Evolutionary conservation across 2,329 filamentous ascomycete genomes (phyloP).

Genomic region (Dactylellina parvicollis): DNA sequence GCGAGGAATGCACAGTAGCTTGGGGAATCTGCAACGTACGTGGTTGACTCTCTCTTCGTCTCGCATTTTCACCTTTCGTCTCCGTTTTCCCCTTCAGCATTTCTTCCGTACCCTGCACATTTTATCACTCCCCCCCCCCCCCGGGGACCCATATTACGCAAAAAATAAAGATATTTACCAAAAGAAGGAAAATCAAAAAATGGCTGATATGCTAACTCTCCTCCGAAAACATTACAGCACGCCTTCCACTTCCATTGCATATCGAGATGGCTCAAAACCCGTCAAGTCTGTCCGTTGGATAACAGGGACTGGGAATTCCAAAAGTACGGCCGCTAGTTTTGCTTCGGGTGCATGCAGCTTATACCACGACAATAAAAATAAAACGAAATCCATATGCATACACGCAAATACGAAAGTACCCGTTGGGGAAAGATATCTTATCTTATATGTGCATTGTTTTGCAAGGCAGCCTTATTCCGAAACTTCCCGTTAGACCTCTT

Average conservation of each 20-base stretch:
- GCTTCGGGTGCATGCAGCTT: not conserved
- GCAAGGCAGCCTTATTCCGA: not conserved
- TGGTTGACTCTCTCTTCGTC: slow-evolving; percentile 55
- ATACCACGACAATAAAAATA: not conserved
- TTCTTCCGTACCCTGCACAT: too few relatives aligned
- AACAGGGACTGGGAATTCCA: slow-evolving; percentile 99
- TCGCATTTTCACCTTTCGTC: slow-evolving; percentile 13
- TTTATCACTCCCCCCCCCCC: not conserved
- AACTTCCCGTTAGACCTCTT: slow-evolving; percentile 2
- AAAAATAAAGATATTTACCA: not conserved
- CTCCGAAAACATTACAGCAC: slow-evolving; percentile 70
- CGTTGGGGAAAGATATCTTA: not conserved
- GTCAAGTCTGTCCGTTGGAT: slow-evolving; percentile 95
- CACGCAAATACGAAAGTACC: not conserved
- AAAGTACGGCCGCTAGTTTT: slow-evolving; percentile 81
- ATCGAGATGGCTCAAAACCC: slow-evolving; percentile 98
- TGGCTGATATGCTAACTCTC: slow-evolving; percentile 60
- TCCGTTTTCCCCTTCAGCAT: slow-evolving; percentile 13
- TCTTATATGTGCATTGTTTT: not conserved
- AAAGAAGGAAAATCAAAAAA: not conserved
- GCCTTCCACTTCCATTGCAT: slow-evolving; percentile 99
- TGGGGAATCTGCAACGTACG: slow-evolving; percentile 99
- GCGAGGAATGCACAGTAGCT: slow-evolving; percentile 96
- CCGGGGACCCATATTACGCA: not conserved
- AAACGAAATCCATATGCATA: not conserved